Conservation (phyloP, 306 rosid species). For the Crataegus laevigata region DNA sequence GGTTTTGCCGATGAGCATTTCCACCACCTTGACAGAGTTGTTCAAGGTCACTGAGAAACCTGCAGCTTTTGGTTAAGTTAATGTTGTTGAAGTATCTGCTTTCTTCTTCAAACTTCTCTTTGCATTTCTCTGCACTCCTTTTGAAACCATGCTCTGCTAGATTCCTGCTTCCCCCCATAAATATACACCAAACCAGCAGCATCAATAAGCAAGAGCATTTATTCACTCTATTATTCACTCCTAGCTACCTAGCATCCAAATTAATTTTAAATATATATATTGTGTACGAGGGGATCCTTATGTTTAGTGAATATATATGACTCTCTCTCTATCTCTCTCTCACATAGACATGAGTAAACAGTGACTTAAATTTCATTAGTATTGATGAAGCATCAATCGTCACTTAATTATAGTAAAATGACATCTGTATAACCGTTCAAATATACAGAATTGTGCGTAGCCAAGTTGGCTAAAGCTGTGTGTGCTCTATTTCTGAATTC, state of each 20-base stretch:
- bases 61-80: constrained; percentile 39
- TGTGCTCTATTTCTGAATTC: background rate
- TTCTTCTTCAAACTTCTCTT: constrained; percentile 81
- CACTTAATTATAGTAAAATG: background rate
- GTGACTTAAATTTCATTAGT: background rate
- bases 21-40: constrained; percentile 31
- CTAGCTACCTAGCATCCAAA: background rate
- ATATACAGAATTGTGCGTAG: background rate
- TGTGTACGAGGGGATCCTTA: background rate
- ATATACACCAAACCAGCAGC: constrained; percentile 5
- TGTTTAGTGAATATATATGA: constrained; percentile 1
- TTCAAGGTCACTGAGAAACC: constrained; percentile 54
- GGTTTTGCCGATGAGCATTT: constrained; percentile 4
- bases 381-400: background rate
- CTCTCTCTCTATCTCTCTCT: background rate
- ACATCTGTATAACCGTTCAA: background rate
- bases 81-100: constrained; percentile 51
- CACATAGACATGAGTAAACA: background rate
- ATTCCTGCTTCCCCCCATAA: constrained; percentile 53
- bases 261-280: background rate
- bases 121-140: constrained; percentile 74
- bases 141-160: constrained; percentile 66
- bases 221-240: background rate
- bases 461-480: too few relatives aligned
- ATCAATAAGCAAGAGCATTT: constrained; percentile 33